A percentile compares a stretch with the other conserved stretches of the same genome.
Evolutionary conservation across 768 basidiomycete species (phyloP).

Genomic region (Amanita polypyramis): DNA sequence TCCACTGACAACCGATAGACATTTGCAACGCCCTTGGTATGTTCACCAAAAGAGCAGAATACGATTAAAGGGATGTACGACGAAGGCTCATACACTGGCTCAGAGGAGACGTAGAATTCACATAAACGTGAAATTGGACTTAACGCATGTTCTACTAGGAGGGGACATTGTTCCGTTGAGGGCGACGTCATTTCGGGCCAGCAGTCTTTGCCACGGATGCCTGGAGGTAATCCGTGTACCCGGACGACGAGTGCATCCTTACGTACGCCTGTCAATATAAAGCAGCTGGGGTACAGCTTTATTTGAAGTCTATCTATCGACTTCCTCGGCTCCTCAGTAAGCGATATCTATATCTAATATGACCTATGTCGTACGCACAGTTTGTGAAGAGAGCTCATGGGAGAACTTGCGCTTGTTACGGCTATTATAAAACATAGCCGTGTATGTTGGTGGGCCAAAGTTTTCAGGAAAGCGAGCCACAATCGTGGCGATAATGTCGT

Average conservation of each 20-base stretch:
- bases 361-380: background rate
- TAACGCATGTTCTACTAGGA: slow-evolving; percentile 15
- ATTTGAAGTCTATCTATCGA: slow-evolving; percentile 6
- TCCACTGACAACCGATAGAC: slow-evolving; percentile 15
- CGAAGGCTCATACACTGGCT: slow-evolving; percentile 11
- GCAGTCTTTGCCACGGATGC: background rate
- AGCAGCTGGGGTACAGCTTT: slow-evolving; percentile 3
- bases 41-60: slow-evolving; percentile 8
- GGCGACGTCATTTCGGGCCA: background rate
- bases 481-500: slow-evolving; percentile 10
- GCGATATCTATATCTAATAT: background rate
- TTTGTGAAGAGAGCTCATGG: background rate
- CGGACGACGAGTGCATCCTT: slow-evolving; percentile 10
- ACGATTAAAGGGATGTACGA: slow-evolving; percentile 5
- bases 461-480: slow-evolving; percentile 15
- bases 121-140: slow-evolving; percentile 10
- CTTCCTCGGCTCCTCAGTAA: background rate
- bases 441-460: slow-evolving; percentile 17
- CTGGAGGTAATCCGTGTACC: slow-evolving; percentile 13
- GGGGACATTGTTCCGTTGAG: slow-evolving; percentile 7
- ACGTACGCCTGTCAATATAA: slow-evolving; percentile 1
- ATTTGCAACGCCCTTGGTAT: slow-evolving; percentile 8
- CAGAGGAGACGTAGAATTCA: slow-evolving; percentile 13
- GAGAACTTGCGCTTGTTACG: slow-evolving; percentile 17
- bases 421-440: slow-evolving; percentile 14